Evolutionary conservation across 2,329 filamentous ascomycete species (phyloP).

Genomic region (Calonectria leucothoes): DNA sequence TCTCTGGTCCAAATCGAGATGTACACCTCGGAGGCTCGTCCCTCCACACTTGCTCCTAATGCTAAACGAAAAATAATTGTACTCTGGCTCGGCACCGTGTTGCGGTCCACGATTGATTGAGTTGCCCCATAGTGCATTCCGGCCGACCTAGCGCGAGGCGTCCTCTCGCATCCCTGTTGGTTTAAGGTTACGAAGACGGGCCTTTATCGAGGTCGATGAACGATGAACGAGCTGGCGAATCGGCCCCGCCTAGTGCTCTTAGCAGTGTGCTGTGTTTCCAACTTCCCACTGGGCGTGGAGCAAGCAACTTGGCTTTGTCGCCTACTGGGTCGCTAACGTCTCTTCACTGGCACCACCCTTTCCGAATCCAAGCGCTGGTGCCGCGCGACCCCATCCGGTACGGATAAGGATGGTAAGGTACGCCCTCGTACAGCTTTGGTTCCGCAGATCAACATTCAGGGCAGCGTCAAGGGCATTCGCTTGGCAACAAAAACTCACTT

Average conservation of each 20-base stretch:
- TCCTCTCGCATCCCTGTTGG: conserved; percentile 13
- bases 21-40: background rate
- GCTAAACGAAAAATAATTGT: conserved; percentile 18
- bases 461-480: background rate
- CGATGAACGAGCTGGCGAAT: conserved; percentile 20
- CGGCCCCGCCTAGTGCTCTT: conserved; percentile 37
- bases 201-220: conserved; percentile 9
- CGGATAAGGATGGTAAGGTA: background rate
- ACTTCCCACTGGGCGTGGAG: conserved; percentile 32
- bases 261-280: conserved; percentile 36
- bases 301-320: conserved; percentile 17
- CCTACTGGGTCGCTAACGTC: conserved; percentile 15
- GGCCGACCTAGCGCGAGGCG: conserved; percentile 9
- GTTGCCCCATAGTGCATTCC: conserved; percentile 15
- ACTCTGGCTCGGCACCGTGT: background rate
- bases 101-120: conserved; percentile 17
- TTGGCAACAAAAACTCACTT: background rate
- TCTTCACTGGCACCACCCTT: conserved; percentile 21
- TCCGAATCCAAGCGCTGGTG: conserved; percentile 36
- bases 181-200: conserved; percentile 22
- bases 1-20: conserved; percentile 5
- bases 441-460: conserved; percentile 12
- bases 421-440: background rate
- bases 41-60: conserved; percentile 5
- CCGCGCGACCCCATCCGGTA: conserved; percentile 28